Percentiles rank a stretch among this genome's conserved stretches.
Evolutionary conservation across 192 early-diverging fungal species (phyloP).

Genomic region (Mortierella antarctica): DNA sequence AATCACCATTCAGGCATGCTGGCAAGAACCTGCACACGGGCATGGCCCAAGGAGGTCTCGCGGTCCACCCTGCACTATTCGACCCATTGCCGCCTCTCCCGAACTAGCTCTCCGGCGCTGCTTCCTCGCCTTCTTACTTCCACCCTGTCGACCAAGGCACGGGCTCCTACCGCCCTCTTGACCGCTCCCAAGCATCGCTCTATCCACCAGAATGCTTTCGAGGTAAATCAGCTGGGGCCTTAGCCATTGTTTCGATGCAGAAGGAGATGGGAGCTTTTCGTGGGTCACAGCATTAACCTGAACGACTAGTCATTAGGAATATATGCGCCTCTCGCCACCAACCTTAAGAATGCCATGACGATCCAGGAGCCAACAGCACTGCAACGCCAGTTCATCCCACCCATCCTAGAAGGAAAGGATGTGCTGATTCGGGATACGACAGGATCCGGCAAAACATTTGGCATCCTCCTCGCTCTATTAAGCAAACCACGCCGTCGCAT

Average conservation of each 20-base stretch:
- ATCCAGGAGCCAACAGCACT: slow-evolving; percentile 54
- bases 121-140: background rate
- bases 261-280: too few relatives aligned
- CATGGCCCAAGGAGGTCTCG: slow-evolving; percentile 10
- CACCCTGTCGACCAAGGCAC: background rate
- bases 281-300: background rate
- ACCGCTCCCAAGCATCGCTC: background rate
- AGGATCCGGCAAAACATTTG: slow-evolving; percentile 70
- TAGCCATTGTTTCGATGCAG: too few relatives aligned
- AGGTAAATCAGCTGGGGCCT: slow-evolving; percentile 2
- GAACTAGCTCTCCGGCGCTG: background rate
- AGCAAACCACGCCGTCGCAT: slow-evolving; percentile 33
- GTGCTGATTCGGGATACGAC: slow-evolving; percentile 62
- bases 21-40: slow-evolving; percentile 17
- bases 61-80: background rate
- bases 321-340: slow-evolving; percentile 34
- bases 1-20: slow-evolving; percentile 6
- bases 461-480: slow-evolving; percentile 56
- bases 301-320: slow-evolving; percentile 29
- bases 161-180: background rate
- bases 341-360: slow-evolving; percentile 15
- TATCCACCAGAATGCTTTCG: slow-evolving; percentile 33
- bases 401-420: slow-evolving; percentile 54
- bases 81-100: background rate
- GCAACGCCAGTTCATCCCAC: slow-evolving; percentile 57